Base-by-base conservation (phyloP, 345 rosid species). In the Melastoma malabathricum region DNA sequence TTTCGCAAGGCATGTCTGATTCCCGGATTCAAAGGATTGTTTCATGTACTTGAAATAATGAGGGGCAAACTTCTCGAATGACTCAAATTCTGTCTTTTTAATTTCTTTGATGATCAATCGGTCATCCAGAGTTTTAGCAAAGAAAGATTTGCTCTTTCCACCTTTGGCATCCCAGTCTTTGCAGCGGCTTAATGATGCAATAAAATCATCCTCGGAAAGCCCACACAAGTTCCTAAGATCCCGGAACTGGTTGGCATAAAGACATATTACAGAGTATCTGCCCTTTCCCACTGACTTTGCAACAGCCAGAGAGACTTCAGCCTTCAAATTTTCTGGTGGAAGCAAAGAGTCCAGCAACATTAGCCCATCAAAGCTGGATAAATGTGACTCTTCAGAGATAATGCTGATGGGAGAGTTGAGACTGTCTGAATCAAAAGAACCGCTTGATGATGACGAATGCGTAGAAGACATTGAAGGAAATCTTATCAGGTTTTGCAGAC, bases 1-100 rank as follows among this genome's bases (percentile, higher is more conserved):
- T 77, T 92, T 92, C 18, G 98, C 94, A 38, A 92, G 95, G 59
- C 95, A 92, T 45, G 98, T 84, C 70, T 84, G 97, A 71, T 82
- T 84, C 59, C 93, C 86, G 44, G 58, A 60, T 52, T 77, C 79
- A 67, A 69, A 84, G 3, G 94, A 84, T 50, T 77, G 69, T 17
- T 56, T 74, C 90, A 87, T 81, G 84, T 92, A 66, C 75, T 88
- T 79, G 70, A 92, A 78, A 66, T 87, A 92, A 31, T 77, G 72
- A 0, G 76, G 71, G 41, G 90, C 97, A 79, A 87, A 82, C 68
- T 74, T 81, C 59, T 74, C 80, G 62, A 92, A 92, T 10, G 98
- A 92, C 43, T 84, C 90, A 43, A 74, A 85, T 63, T 92, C 98
- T 5, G 97, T 76, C 78, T 76, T 92, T 77, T 82, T 82, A 58